Evolutionary conservation across 1,139 yeast genomes (phyloP).

Genomic region (Saccharomyces hybrid): DNA sequence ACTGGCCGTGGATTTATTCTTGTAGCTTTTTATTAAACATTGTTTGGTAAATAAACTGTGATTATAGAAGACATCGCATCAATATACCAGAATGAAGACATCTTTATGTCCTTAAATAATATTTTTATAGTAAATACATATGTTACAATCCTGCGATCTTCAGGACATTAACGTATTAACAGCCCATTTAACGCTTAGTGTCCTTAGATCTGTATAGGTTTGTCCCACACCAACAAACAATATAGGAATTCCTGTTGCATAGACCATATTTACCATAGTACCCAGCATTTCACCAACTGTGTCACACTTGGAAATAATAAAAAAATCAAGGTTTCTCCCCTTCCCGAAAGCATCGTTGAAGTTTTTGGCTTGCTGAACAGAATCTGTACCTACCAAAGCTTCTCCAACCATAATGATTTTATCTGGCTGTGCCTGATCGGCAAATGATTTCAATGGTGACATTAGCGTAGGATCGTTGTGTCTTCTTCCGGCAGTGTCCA

Average conservation of each 20-base stretch:
- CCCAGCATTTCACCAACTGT: constrained; percentile 97
- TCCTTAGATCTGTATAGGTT: constrained; percentile 88
- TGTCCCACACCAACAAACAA: constrained; percentile 96
- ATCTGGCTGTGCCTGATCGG: constrained; percentile 91
- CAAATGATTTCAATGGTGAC: constrained; percentile 94
- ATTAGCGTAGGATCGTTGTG: constrained; percentile 91
- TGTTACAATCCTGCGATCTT: constrained; percentile 4
- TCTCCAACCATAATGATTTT: constrained; percentile 98
- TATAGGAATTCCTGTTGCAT: constrained; percentile 92
- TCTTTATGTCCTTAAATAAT: not conserved
- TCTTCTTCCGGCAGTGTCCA: constrained; percentile 97
- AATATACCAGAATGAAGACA: not conserved
- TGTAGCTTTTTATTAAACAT: too few relatives aligned
- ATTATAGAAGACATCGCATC: too few relatives aligned
- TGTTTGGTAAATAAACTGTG: too few relatives aligned
- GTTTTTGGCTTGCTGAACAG: constrained; percentile 90
- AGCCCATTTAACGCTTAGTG: constrained; percentile 89
- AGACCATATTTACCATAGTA: constrained; percentile 95
- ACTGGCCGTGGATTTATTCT: too few relatives aligned
- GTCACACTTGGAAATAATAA: constrained; percentile 90
- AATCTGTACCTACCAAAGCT: constrained; percentile 94
- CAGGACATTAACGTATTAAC: constrained; percentile 71
- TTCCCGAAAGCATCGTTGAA: constrained; percentile 92
- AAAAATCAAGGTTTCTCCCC: constrained; percentile 73
- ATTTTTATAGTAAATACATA: not conserved